Base-by-base conservation (phyloP, 257 asterid genomes). In the Ehretia macrophylla region DNA sequence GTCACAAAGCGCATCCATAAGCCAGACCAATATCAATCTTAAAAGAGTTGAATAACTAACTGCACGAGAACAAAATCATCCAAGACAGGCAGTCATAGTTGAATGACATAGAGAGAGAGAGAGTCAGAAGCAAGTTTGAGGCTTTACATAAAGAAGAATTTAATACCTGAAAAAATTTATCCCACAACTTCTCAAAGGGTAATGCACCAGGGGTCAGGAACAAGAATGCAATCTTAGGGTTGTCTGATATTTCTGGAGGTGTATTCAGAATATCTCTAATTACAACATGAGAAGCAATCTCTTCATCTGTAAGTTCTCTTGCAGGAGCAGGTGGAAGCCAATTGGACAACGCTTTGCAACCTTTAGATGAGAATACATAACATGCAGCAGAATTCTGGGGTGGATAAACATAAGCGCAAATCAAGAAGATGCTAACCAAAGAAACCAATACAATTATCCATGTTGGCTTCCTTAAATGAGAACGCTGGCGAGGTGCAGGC, bases 111-210 rank as follows among this genome's bases (percentile, higher is more conserved):
- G 35, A 27, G 6, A 3, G 6, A 27, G 35, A 27, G 6, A 27
- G 4, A 27, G 35, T 27, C 35, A 27, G 35, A 27, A 27, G 35
- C 35, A 27, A 27, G 35, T 6, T 6, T 1, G 35, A 27, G 35
- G 6, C 35, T 27, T 27, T 1, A 27, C 3, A 27, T 6, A 27
- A 3, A 27, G 35, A 27, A 27, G 35, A 42, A 42, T 58, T n/a
- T n/a, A n/a, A n/a, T 74, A 90, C 99, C 97, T 93, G 95, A 72
- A 93, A 93, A 79, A 93, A 93, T 64, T 73, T 87, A 61, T 93
- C 96, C 99, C 99, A 93, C 39, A 93, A 87, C 87, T 64, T 85
- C 87, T 93, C 99, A 71, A 89, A 89, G 55, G 99, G 99, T 66
- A 93, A 81, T 63, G 99, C 84, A 54, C 99, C 96, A 22, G 99